These are phyloP conservation scores for Carex pumila DNA, from an alignment of 176 grass and related monocot genomes.

Conservation along the genomic window DNA sequence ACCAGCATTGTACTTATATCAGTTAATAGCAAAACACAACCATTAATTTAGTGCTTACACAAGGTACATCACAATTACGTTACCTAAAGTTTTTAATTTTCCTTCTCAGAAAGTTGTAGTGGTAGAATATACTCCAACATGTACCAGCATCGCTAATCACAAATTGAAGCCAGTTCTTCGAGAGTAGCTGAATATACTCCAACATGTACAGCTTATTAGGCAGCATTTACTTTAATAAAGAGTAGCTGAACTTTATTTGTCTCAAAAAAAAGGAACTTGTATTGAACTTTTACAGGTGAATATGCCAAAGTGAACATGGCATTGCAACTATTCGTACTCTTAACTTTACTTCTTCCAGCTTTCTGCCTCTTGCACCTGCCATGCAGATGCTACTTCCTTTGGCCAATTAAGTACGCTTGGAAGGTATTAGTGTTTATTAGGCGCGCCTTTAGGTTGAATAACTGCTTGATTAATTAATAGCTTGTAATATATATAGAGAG, in stretches of 20 bases:
- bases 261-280: neutral
- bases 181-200: too few relatives aligned
- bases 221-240: neutral
- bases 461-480: neutral
- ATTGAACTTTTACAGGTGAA: neutral
- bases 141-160: too few relatives aligned
- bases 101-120: too few relatives aligned
- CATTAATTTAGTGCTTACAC: too few relatives aligned
- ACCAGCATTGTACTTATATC: too few relatives aligned
- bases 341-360: constrained; percentile 1
- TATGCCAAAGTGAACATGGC: neutral
- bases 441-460: neutral
- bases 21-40: too few relatives aligned
- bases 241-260: neutral
- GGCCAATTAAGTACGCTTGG: neutral
- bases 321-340: neutral
- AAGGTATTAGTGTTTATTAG: neutral
- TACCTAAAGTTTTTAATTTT: too few relatives aligned
- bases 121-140: too few relatives aligned
- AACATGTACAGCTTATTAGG: too few relatives aligned
- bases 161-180: too few relatives aligned
- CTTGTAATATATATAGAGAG: neutral
- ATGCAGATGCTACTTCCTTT: neutral
- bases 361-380: neutral
- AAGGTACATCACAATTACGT: too few relatives aligned